Conservation (phyloP, 1,284 basidiomycete genomes). For the Ceratobasidium sp. region DNA sequence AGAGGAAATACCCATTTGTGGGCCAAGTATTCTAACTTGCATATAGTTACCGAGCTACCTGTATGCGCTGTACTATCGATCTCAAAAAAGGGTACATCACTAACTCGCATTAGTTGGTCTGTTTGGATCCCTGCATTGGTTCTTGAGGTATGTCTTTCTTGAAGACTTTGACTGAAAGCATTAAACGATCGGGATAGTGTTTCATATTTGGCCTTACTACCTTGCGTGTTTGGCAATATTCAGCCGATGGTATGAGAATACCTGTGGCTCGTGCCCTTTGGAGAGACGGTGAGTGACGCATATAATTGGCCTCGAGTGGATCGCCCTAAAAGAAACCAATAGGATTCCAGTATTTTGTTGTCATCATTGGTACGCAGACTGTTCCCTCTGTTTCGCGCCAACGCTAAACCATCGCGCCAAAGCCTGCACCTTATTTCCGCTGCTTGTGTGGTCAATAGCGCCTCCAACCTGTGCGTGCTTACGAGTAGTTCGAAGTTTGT, state of each 20-base stretch:
- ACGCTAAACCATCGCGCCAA: neutral
- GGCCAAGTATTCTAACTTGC: too few relatives aligned
- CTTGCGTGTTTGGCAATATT: constrained; percentile 12
- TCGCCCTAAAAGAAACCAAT: neutral
- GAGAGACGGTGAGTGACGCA: constrained; percentile 24
- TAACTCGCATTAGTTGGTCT: neutral
- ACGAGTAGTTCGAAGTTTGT: neutral
- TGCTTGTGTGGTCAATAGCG: constrained; percentile 22
- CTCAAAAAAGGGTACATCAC: neutral
- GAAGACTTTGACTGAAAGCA: neutral
- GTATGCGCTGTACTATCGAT: neutral
- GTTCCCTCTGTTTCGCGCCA: neutral
- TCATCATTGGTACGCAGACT: constrained; percentile 14
- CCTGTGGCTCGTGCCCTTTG: constrained; percentile 11
- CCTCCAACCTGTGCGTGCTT: constrained; percentile 24
- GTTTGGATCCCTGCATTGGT: constrained; percentile 28
- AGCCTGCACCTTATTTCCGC: constrained; percentile 25
- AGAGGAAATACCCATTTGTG: too few relatives aligned
- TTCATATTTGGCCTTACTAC: constrained; percentile 25
- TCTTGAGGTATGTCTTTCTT: constrained; percentile 16
- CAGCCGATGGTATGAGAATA: neutral
- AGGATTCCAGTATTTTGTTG: constrained; percentile 36
- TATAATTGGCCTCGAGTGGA: neutral
- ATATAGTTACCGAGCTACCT: neutral
- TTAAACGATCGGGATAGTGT: neutral